Percentiles rank a stretch among this genome's conserved stretches.
These are phyloP conservation scores for Apiotrichum mycotoxinovorans DNA, from an alignment of 1,284 basidiomycete genomes.

Conservation along the genomic window DNA sequence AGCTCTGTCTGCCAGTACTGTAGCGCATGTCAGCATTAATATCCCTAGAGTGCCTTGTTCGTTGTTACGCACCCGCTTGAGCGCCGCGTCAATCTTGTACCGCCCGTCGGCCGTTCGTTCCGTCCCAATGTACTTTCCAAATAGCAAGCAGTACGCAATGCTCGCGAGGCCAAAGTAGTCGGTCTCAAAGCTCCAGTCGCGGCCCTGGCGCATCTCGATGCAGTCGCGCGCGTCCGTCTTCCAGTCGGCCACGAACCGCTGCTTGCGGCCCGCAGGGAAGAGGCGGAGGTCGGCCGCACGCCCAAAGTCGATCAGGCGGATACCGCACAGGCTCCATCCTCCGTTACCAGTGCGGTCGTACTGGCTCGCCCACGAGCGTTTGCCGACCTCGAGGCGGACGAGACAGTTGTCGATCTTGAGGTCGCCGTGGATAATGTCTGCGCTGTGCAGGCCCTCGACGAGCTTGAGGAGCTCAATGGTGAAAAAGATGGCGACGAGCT, in stretches of 20 bases:
- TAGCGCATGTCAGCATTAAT: background rate
- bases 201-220: slow-evolving; percentile 75
- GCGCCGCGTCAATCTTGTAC: slow-evolving; percentile 67
- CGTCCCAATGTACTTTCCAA: slow-evolving; percentile 87
- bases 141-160: slow-evolving; percentile 91
- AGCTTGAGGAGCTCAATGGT: slow-evolving; percentile 80
- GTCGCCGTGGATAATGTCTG: slow-evolving; percentile 92
- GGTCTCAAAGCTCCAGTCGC: slow-evolving; percentile 87
- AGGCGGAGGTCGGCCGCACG: slow-evolving; percentile 80
- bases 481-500: slow-evolving; percentile 94
- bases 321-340: slow-evolving; percentile 83
- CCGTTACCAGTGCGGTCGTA: slow-evolving; percentile 72
- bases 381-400: slow-evolving; percentile 67
- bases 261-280: slow-evolving; percentile 62
- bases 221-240: slow-evolving; percentile 82
- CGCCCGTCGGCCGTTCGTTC: slow-evolving; percentile 34
- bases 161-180: slow-evolving; percentile 94
- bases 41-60: no score
- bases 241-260: slow-evolving; percentile 86
- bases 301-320: slow-evolving; percentile 95
- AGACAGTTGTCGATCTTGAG: slow-evolving; percentile 99
- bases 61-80: slow-evolving; percentile 62
- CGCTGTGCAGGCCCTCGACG: slow-evolving; percentile 74
- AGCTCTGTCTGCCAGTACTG: slow-evolving; percentile 87
- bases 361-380: slow-evolving; percentile 64